phyloP scores from a whole-genome alignment of 2,329 filamentous ascomycete species.

The Neonectria magnoliae region DNA sequence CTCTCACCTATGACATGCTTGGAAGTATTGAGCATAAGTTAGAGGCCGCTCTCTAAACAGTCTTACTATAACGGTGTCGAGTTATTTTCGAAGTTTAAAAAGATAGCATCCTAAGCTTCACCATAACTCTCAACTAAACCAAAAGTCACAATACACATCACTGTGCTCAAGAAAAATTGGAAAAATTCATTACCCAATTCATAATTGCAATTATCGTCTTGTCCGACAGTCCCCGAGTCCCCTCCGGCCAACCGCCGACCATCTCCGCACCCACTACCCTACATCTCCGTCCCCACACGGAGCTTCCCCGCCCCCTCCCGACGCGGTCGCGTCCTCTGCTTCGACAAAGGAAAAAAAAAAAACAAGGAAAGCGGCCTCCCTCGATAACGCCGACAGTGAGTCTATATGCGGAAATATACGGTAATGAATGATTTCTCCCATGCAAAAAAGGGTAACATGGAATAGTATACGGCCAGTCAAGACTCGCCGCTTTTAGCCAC shows the following conservation, averaged over 20 bases:
- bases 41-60: too few species aligned
- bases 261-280: slow-evolving; percentile 8
- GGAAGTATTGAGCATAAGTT: too few species aligned
- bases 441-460: background rate
- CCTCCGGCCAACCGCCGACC: background rate
- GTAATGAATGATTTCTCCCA: slow-evolving; percentile 1
- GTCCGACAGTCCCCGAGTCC: background rate
- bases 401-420: slow-evolving; percentile 16
- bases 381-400: slow-evolving; percentile 3
- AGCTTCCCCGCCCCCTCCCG: background rate
- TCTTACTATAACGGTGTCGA: too few species aligned
- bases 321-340: background rate
- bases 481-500: slow-evolving; percentile 24
- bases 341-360: slow-evolving; percentile 1
- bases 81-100: background rate
- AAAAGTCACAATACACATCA: background rate
- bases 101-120: background rate
- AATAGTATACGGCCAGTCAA: background rate
- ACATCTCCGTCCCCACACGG: slow-evolving; percentile 7
- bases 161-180: background rate
- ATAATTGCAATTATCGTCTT: background rate
- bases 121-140: too few species aligned
- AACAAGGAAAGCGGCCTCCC: background rate
- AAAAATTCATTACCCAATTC: background rate
- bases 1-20: too few species aligned